A percentile compares a stretch with the other conserved stretches of the same genome.
These are phyloP conservation scores for Orbilia oligospora DNA, from an alignment of 2,329 filamentous ascomycete species.

Conservation along the genomic window DNA sequence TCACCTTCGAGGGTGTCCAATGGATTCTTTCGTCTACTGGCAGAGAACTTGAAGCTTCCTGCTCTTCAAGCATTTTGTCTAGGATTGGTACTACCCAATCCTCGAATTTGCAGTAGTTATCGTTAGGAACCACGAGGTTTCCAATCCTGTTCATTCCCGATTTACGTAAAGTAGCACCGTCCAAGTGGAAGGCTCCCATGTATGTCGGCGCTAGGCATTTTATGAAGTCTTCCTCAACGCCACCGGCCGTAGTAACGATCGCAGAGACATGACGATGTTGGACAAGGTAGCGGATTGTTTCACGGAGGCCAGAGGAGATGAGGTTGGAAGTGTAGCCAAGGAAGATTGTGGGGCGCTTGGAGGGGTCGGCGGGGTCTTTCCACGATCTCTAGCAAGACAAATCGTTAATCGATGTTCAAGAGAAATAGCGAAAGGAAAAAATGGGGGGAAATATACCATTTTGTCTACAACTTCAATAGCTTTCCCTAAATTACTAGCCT, in stretches of 20 bases:
- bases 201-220: constrained; percentile 97
- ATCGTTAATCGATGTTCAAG: neutral
- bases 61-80: constrained; percentile 93
- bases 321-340: constrained; percentile 97
- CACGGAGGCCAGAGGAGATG: constrained; percentile 93
- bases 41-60: constrained; percentile 81
- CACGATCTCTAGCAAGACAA: constrained; percentile 75
- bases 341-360: constrained; percentile 89
- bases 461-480: constrained; percentile 93
- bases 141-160: constrained; percentile 96
- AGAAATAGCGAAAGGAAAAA: constrained; percentile 19
- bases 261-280: constrained; percentile 92
- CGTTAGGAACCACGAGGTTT: constrained; percentile 94
- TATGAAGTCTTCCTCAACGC: constrained; percentile 97
- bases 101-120: constrained; percentile 97
- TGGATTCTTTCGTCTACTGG: constrained; percentile 77
- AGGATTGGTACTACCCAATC: constrained; percentile 97
- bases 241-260: constrained; percentile 95
- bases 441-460: constrained; percentile 77
- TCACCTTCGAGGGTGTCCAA: constrained; percentile 96
- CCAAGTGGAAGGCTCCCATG: constrained; percentile 84
- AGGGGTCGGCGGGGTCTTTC: constrained; percentile 80
- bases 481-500: constrained; percentile 84
- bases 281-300: constrained; percentile 91
- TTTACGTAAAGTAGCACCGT: constrained; percentile 82